Evolutionary conservation across 163 green algal species (phyloP), one percentile per base, ranked within the genome.

Genomic region (Scenedesmus sp.): DNA sequence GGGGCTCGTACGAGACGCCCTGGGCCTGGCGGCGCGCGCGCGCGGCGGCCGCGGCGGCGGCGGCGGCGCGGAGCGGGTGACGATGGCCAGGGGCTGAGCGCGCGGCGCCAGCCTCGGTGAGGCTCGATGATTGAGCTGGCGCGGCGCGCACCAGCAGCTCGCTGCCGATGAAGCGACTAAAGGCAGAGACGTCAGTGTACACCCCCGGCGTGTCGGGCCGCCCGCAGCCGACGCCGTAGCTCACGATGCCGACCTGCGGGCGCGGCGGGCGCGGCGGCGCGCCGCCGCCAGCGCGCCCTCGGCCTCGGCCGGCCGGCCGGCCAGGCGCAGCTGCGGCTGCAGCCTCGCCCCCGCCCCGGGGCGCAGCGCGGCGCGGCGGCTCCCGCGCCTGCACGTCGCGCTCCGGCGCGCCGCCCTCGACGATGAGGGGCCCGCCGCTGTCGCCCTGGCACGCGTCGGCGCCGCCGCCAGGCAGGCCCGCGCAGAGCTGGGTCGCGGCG

Each of bases 371-470:
- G 24, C 58, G 36, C 24, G 14, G 15, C 26, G 56, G 18, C 48
- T 29, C 29, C 7, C 51, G 10, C 56, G 64, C 70, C 70, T 78
- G 70, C 26, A 69, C 34, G 58, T 66, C 73, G 39, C 60, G 48
- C 15, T 33, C 73, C 2, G 47, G 28, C 2, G 2, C 60, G 48
- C 31, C 42, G n/a, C 70, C 70, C 57, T 22, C 6, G 22, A 63
- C 18, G 28, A 81, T 26, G 10, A 81, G 47, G 4, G 73, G 73
- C 7, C 73, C 73, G 20, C 73, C 73, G 33, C 60, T 74, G 56
- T 81, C 73, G 50, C 73, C 73, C 60, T 81, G 73, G 50, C 73
- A 81, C 5, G 73, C 73, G 42, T 81, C 73, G 24, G 29, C 31
- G 11, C 56, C 56, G 0, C 67, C 67, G n/a, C 53, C 20, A 13